Percentiles rank a stretch among this genome's conserved stretches.
These are phyloP conservation scores for Yamadazyma olivae DNA, from an alignment of 805 yeast genomes.

Conservation along the genomic window DNA sequence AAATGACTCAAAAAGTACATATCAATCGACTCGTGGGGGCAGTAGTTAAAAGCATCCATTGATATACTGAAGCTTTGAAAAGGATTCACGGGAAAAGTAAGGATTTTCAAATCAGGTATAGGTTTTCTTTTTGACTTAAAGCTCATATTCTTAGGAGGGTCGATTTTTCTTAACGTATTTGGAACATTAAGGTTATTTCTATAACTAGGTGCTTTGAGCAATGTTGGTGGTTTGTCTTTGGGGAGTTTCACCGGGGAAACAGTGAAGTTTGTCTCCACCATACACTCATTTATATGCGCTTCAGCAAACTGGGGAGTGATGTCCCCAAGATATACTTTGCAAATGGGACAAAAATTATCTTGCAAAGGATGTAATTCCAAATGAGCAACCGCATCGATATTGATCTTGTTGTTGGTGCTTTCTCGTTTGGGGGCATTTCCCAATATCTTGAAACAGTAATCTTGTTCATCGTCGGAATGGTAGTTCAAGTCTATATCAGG, in stretches of 20 bases:
- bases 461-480: constrained; percentile 10
- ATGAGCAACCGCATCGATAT: constrained; percentile 6
- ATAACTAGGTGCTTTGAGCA: constrained; percentile 8
- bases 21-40: constrained; percentile 41
- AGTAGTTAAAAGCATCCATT: constrained; percentile 66
- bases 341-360: constrained; percentile 12
- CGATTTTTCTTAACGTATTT: constrained; percentile 9
- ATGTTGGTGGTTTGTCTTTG: constrained; percentile 5
- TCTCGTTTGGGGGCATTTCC: constrained; percentile 9
- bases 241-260: constrained; percentile 2
- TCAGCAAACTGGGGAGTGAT: constrained; percentile 5
- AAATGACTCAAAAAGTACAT: constrained; percentile 75
- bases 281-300: constrained; percentile 10
- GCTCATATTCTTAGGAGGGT: constrained; percentile 14
- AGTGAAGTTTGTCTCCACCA: constrained; percentile 5
- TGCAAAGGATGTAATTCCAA: constrained; percentile 5
- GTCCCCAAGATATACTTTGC: constrained; percentile 10
- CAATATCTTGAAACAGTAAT: constrained; percentile 9
- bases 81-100: constrained; percentile 35
- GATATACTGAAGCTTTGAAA: constrained; percentile 34
- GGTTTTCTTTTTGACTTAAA: constrained; percentile 21
- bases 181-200: constrained; percentile 3
- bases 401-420: constrained; percentile 5
- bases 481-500: constrained; percentile 14
- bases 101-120: constrained; percentile 54